A percentile compares a stretch with the other conserved stretches of the same genome.
Evolutionary conservation across 345 rosid species (phyloP).

Genomic region (sweet orange (Citrus sinensis)): DVS_A1.0 CM039165.1:24443001-24443500

Average conservation of each 20-base stretch:
- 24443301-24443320: not conserved
- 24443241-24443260: not conserved
- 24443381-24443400: not conserved
- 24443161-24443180: too few species aligned
- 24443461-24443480: not conserved
- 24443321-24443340: not conserved
- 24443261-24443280: not conserved
- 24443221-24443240: not conserved
- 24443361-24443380: not conserved
- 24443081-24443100: not conserved
- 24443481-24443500: too few species aligned
- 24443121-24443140: too few species aligned
- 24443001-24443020: not conserved
- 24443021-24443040: not conserved
- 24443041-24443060: not conserved
- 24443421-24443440: not conserved
- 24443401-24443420: not conserved
- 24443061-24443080: not conserved
- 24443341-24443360: not conserved
- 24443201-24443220: not conserved
- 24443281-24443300: not conserved
- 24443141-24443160: too few species aligned
- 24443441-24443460: not conserved
- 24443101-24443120: too few species aligned
- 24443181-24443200: too few species aligned